A percentile compares a stretch with the other conserved stretches of the same genome.
These are phyloP conservation scores for Coemansia sp. DNA, from an alignment of 371 early-diverging fungal genomes.

Conservation along the genomic window DNA sequence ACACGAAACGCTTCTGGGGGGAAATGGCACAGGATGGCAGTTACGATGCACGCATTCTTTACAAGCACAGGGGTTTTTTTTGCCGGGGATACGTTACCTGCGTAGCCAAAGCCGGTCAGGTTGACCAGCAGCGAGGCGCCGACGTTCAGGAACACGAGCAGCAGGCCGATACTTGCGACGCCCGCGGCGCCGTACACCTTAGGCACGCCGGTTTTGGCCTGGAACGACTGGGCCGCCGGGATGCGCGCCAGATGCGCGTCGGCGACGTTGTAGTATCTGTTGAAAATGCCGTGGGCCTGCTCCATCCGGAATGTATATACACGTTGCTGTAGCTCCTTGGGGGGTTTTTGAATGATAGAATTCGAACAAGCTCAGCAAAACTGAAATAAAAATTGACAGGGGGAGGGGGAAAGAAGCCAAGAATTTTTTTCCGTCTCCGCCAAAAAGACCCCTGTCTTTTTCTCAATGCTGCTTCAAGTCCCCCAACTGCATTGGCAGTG, in stretches of 20 bases:
- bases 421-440: neutral
- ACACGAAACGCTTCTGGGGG: too few species aligned
- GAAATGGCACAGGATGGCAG: too few species aligned
- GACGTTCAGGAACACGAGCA: constrained; percentile 87
- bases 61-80: neutral
- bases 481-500: too few species aligned
- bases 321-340: neutral
- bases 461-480: too few species aligned
- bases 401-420: neutral
- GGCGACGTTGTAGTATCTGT: constrained; percentile 54
- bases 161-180: constrained; percentile 55
- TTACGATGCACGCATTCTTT: too few species aligned
- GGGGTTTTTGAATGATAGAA: neutral
- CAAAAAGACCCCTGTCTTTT: too few species aligned
- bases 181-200: constrained; percentile 79
- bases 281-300: constrained; percentile 31
- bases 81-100: constrained; percentile 52
- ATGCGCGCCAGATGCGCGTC: constrained; percentile 75
- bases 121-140: constrained; percentile 80
- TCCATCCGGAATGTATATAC: constrained; percentile 32
- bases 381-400: neutral
- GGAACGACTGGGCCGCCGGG: constrained; percentile 62
- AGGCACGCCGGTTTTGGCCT: constrained; percentile 73
- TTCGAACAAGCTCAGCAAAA: neutral
- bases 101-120: constrained; percentile 85